Conservation (phyloP, 106 monocot species). For the Apostasia ramifera region DNA sequence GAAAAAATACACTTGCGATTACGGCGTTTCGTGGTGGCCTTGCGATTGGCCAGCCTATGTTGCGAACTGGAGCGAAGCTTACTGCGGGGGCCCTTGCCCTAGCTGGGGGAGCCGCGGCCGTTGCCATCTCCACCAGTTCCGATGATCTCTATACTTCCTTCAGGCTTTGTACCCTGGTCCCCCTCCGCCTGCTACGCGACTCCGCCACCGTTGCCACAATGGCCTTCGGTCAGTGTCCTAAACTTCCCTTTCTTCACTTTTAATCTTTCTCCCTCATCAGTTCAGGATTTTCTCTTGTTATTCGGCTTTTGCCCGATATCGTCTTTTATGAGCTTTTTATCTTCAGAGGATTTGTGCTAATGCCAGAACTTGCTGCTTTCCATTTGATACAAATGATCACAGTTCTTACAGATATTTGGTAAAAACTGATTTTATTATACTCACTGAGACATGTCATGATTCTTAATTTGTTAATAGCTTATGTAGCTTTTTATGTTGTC, state of each 20-base stretch:
- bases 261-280: not conserved
- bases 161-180: constrained; percentile 65
- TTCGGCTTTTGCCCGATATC: not conserved
- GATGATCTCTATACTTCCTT: constrained; percentile 53
- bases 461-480: too few relatives aligned
- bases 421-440: too few relatives aligned
- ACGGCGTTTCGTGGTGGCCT: not conserved
- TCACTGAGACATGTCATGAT: too few relatives aligned
- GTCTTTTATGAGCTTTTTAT: too few relatives aligned
- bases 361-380: not conserved
- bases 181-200: constrained; percentile 71
- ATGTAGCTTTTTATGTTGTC: too few relatives aligned
- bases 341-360: not conserved
- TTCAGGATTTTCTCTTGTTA: not conserved
- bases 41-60: constrained; percentile 1
- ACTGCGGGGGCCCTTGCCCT: constrained; percentile 12
- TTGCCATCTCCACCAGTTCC: constrained; percentile 27
- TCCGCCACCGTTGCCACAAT: constrained; percentile 63
- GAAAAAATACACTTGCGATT: too few relatives aligned
- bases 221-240: constrained; percentile 42
- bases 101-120: constrained; percentile 21
- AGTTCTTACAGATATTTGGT: too few relatives aligned
- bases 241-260: not conserved
- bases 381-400: not conserved
- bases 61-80: constrained; percentile 31